These are phyloP conservation scores for Pseudocercospora eumusae DNA, from an alignment of 2,329 filamentous ascomycete species.

Conservation along the genomic window DNA sequence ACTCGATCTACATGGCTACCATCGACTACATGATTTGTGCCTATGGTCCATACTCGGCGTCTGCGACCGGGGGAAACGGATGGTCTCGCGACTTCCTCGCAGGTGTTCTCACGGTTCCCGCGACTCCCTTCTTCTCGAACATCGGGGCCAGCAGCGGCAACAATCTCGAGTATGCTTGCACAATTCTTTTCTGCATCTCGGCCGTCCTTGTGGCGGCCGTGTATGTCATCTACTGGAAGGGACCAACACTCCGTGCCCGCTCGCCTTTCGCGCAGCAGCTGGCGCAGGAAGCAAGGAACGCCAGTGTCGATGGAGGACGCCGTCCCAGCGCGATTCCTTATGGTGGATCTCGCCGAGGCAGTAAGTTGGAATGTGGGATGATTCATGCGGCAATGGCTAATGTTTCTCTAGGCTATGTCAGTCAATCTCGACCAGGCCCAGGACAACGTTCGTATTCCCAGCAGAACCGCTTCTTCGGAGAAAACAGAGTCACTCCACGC, in stretches of 20 bases:
- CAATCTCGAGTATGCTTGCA: conserved; percentile 59
- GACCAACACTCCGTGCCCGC: conserved; percentile 53
- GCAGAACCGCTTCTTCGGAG: conserved; percentile 36
- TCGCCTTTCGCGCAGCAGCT: conserved; percentile 57
- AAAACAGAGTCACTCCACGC: conserved; percentile 32
- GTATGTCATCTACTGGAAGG: conserved; percentile 60
- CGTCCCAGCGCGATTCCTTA: conserved; percentile 31
- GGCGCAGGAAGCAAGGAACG: conserved; percentile 28
- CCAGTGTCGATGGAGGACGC: conserved; percentile 29
- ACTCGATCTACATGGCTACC: conserved; percentile 63
- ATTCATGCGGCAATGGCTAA: background rate
- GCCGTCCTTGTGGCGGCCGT: conserved; percentile 56
- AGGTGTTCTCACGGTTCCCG: conserved; percentile 69
- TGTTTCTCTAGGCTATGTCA: conserved; percentile 4
- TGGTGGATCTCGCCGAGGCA: conserved; percentile 24
- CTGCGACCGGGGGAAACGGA: conserved; percentile 74
- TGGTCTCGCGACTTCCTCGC: conserved; percentile 74
- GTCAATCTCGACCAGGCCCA: conserved; percentile 25
- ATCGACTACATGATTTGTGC: conserved; percentile 78
- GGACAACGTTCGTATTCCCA: conserved; percentile 34
- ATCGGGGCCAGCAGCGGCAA: conserved; percentile 38
- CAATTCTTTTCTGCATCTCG: conserved; percentile 56
- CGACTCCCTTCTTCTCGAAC: conserved; percentile 60
- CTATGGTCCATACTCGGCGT: conserved; percentile 72
- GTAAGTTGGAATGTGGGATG: conserved; percentile 23